A percentile compares a stretch with the other conserved stretches of the same genome.
Conservation (phyloP, 2,329 filamentous ascomycete species). For the Tolypocladium amazonense region DNA sequence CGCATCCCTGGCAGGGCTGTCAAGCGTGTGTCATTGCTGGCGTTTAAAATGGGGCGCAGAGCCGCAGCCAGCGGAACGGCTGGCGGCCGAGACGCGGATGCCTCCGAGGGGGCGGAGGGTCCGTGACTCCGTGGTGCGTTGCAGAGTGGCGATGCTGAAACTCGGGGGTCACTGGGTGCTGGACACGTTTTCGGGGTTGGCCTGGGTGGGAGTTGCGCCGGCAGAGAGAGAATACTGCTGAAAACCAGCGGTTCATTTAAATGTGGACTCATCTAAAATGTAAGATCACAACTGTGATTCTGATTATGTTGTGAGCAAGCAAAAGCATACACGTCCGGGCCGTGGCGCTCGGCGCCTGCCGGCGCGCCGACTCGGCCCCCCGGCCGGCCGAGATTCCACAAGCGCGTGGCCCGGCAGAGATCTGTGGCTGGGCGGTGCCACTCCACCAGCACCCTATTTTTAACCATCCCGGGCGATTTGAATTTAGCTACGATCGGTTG, state of each 20-base stretch:
- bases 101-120: background rate
- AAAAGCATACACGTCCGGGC: background rate
- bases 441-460: background rate
- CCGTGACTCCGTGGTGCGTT: background rate
- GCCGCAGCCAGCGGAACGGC: background rate
- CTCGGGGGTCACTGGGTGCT: background rate
- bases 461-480: background rate
- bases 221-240: background rate
- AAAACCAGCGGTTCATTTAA: background rate
- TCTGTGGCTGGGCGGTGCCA: background rate
- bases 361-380: background rate
- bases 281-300: too few species aligned
- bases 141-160: background rate
- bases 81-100: background rate
- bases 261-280: too few species aligned
- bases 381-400: background rate
- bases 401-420: background rate
- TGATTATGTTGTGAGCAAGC: background rate
- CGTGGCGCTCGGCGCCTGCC: background rate
- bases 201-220: background rate
- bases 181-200: background rate
- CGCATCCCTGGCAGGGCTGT: background rate
- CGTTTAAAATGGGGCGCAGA: background rate
- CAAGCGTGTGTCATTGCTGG: background rate
- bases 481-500: background rate